Evolutionary conservation across 305 asterid genomes (phyloP), one percentile per base, ranked within the genome.

Genomic region (Fraxinus latifolia): DNA sequence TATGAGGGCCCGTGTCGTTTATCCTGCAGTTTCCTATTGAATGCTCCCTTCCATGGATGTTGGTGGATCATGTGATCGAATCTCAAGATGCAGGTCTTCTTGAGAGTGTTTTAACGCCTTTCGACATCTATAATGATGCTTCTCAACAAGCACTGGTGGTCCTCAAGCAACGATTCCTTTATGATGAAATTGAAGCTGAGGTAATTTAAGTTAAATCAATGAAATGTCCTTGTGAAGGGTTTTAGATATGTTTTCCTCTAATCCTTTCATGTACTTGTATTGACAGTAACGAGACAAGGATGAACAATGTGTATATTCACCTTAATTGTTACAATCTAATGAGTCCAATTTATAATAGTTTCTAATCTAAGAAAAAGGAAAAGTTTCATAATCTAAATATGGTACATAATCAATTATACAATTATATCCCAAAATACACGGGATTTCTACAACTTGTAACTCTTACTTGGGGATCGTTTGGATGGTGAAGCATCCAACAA

Each of bases 21-120:
- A 67, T 67, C 84, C 50, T 89, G 87, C 94, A 96, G 99, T 96
- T 96, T 90, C 99, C 99, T 31, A 91, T 94, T 60, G 98, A 96
- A 83, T 96, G 99, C 87, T 96, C 99, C 88, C 97, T 96, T 90
- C 98, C 99, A 19, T 96, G 99, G 99, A 93, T 96, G 95, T 91
- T 96, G 93, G 97, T 96, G 92, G 98, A 96, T 87, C 95, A 96
- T 87, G 95, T 90, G 81, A 78, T 94, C 25, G 97, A 92, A 82
- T 92, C 97, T 84, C 98, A 90, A 80, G 89, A 88, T 84, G 86
- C 89, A 8, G 98, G 98, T 84, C 97, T 94, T 85, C 87, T 96
- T 84, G 99, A 94, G 91, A 93, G 96, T 78, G 87, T 90, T 76
- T 85, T 96, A 87, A 94, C 93, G 92, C 98, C 99, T 65, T 96